Conservation (phyloP, 202 grass and related monocot genomes). For the Musa balbisiana region DNA sequence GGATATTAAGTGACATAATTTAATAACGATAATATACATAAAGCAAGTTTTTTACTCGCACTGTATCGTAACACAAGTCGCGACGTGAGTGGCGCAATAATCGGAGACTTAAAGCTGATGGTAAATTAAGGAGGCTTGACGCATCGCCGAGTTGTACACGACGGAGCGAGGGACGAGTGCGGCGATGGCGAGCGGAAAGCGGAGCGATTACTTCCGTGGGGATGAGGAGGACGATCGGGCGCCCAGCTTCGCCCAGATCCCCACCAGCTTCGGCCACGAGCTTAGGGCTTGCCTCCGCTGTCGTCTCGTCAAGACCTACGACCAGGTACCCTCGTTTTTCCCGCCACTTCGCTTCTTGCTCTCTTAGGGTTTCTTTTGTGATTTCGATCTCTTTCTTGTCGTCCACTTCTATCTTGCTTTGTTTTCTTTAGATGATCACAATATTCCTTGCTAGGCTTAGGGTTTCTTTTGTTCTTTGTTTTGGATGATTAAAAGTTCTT, state of each 20-base stretch:
- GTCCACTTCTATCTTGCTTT: background rate
- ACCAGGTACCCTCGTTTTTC: constrained; percentile 41
- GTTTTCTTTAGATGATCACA: background rate
- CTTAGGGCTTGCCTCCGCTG: constrained; percentile 93
- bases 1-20: no score
- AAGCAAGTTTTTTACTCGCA: no score
- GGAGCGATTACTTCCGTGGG: constrained; percentile 35
- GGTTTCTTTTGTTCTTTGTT: background rate
- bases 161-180: constrained; percentile 3
- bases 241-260: constrained; percentile 67
- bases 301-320: constrained; percentile 99
- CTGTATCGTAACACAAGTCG: no score
- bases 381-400: background rate
- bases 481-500: background rate
- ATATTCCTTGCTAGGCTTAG: background rate
- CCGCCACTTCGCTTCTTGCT: background rate
- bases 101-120: no score
- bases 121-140: no score
- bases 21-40: no score
- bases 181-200: constrained; percentile 36
- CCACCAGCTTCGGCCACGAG: constrained; percentile 98
- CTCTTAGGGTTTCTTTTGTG: no score
- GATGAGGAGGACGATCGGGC: constrained; percentile 36
- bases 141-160: background rate
- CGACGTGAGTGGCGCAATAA: no score